Conservation (phyloP, 305 asterid genomes). For the Rubia balearica region DNA sequence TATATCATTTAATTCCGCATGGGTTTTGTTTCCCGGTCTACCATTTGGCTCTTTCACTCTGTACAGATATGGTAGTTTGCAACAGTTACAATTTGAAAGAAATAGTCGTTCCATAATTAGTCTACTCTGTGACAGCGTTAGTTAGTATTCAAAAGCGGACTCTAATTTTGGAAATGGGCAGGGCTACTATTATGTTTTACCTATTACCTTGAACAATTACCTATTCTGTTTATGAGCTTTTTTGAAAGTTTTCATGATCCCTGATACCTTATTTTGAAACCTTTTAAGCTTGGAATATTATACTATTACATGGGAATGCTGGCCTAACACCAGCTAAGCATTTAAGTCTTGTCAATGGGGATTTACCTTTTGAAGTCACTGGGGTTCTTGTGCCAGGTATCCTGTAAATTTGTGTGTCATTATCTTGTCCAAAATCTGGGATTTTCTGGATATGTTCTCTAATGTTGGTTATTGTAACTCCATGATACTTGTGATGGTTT, state of each 20-base stretch:
- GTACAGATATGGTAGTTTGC: background rate
- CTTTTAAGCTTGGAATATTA: background rate
- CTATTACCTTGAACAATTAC: background rate
- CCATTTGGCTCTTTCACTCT: background rate
- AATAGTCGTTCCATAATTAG: background rate
- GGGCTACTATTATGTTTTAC: background rate
- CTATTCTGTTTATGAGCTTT: background rate
- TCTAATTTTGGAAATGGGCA: background rate
- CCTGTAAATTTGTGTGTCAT: background rate
- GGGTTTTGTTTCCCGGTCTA: conserved; percentile 2
- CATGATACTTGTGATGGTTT: background rate
- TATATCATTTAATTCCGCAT: background rate
- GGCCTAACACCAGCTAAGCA: background rate
- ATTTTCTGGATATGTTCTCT: background rate
- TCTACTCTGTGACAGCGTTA: background rate
- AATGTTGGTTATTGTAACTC: background rate
- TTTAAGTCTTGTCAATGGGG: background rate
- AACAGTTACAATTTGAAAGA: background rate
- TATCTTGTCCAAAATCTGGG: background rate
- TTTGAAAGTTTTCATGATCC: background rate
- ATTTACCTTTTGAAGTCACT: background rate
- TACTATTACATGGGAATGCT: background rate
- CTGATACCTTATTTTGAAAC: background rate
- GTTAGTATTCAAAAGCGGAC: background rate
- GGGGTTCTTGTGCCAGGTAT: background rate